Evolutionary conservation across 108 stramenopile species (phyloP).

Genomic region (Nitzschia sp.): DNA sequence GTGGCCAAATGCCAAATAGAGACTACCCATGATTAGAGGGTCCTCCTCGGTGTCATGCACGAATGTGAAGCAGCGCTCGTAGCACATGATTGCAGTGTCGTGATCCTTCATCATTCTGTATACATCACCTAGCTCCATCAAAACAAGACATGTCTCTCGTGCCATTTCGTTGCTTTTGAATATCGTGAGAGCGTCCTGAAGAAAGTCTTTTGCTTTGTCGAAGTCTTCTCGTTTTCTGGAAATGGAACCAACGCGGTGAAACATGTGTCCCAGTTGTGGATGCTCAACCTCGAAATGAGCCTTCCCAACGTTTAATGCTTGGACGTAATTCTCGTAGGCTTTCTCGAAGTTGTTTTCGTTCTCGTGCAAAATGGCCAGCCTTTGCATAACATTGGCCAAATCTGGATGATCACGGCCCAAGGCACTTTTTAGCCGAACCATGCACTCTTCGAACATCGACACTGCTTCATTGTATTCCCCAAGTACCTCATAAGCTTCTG

Average conservation of each 20-base stretch:
- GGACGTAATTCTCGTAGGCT: slow-evolving; percentile 40
- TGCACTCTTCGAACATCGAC: slow-evolving; percentile 52
- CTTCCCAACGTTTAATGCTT: slow-evolving; percentile 48
- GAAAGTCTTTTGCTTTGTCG: slow-evolving; percentile 33
- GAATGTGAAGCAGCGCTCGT: slow-evolving; percentile 47
- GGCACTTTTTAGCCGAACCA: slow-evolving; percentile 28
- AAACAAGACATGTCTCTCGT: slow-evolving; percentile 41
- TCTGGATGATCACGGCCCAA: slow-evolving; percentile 39
- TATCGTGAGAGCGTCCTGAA: slow-evolving; percentile 54
- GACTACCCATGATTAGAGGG: background rate
- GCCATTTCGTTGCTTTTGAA: slow-evolving; percentile 39
- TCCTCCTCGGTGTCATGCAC: slow-evolving; percentile 15
- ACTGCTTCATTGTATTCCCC: slow-evolving; percentile 48
- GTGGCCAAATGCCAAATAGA: slow-evolving; percentile 33
- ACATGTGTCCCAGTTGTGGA: slow-evolving; percentile 47
- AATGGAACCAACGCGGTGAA: slow-evolving; percentile 47
- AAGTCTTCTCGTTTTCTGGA: slow-evolving; percentile 32
- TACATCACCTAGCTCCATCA: slow-evolving; percentile 60
- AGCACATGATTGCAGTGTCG: slow-evolving; percentile 41
- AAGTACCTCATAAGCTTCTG: slow-evolving; percentile 36
- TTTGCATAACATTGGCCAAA: slow-evolving; percentile 48
- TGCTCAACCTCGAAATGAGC: slow-evolving; percentile 40
- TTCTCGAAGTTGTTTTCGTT: slow-evolving; percentile 33
- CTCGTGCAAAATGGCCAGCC: slow-evolving; percentile 44
- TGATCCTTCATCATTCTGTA: slow-evolving; percentile 46